Base-by-base conservation (phyloP, 2,329 filamentous ascomycete genomes). In the Emergomyces orientalis region DNA sequence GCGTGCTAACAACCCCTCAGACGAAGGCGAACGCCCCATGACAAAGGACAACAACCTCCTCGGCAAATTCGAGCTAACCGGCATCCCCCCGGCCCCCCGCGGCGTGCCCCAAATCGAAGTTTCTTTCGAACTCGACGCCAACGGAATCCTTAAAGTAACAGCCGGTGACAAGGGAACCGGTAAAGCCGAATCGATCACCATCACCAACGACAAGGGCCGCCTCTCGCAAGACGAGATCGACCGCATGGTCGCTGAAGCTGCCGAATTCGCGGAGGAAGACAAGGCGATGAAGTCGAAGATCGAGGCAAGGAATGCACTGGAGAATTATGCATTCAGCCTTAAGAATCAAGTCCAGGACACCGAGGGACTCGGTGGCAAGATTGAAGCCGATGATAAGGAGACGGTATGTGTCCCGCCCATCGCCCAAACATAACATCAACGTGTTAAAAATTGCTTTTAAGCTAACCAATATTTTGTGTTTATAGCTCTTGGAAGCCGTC, bases 291-390 rank as follows among this genome's bases (percentile, higher is more conserved):
- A 91, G 76, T 90, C 94, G 82, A 92, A 92, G 81, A 96, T 99
- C 71, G 92, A 97, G 83, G 88, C 92, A 71, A 89, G 93, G 76
- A 97, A 99, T 81, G 86, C 88, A 71, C 89, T 99, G 66, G 94
- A 99, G 87, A 97, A 97, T 87, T 99, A 97, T 81, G 91, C 91
- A 71, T 97, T 96, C 86, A 93, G 85, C 82, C 83, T 99, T 72
- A 97, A 97, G 90, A 97, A 96, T 89, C 94, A 97, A 84, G 88
- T 91, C 82, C 93, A 92, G 78, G 94, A 99, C 68, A 89, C 96
- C 71, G 91, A 97, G 67, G 94, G 93, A 77, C 90, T 97, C 65
- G 93, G 93, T 79, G 91, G 92, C 81, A 97, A 97, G 90, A 94
- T 99, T 73, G 90, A 94, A 67, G 93, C 96, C 62, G 93, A 97